Conservation (phyloP, 2,329 filamentous ascomycete genomes). For the Pseudogymnoascus pannorum region DNA sequence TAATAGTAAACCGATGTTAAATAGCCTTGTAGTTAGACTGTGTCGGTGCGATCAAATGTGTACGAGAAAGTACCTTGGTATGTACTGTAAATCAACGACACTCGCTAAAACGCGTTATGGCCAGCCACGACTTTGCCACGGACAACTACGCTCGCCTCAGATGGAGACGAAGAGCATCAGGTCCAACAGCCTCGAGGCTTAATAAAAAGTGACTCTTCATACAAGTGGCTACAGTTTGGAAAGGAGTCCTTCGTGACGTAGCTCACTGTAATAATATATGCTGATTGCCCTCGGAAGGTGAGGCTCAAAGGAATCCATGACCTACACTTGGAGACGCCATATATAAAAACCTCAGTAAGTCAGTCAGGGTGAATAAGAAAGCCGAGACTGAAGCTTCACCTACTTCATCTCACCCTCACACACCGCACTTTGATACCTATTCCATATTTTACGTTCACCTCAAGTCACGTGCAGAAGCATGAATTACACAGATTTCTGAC, state of each 20-base stretch:
- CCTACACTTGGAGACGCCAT: background rate
- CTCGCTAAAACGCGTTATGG: constrained; percentile 2
- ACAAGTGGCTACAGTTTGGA: background rate
- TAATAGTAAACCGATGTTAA: background rate
- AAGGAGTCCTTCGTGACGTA: background rate
- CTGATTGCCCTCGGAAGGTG: too few relatives aligned
- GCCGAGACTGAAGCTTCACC: background rate
- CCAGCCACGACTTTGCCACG: background rate
- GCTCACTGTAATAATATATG: background rate
- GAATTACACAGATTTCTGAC: constrained; percentile 7
- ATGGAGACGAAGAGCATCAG: background rate
- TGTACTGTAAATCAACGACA: constrained; percentile 6
- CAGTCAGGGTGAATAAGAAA: background rate
- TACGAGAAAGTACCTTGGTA: background rate
- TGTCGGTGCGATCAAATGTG: background rate
- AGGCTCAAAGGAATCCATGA: background rate
- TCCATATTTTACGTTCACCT: background rate
- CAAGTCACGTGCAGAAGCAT: background rate
- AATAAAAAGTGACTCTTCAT: background rate
- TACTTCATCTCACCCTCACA: background rate
- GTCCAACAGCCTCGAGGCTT: background rate
- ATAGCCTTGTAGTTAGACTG: background rate
- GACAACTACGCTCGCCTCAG: background rate
- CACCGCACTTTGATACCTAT: background rate
- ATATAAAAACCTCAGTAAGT: background rate